Percentiles rank a stretch among this genome's conserved stretches.
Conservation (phyloP, 441 rosid species). For the Rhodomyrtus psidioides region DNA sequence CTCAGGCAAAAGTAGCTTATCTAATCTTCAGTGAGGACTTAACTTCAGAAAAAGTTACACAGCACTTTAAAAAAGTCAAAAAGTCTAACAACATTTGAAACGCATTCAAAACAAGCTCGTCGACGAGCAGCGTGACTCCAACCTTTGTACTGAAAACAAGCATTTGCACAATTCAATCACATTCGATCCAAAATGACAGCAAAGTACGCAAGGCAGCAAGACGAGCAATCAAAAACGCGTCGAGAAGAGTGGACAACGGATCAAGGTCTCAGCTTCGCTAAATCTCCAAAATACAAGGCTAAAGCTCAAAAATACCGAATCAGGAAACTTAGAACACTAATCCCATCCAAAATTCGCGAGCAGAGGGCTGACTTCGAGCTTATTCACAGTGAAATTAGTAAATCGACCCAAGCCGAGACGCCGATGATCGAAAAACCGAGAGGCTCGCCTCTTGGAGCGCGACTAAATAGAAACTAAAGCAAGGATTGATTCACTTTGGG, state of each 20-base stretch:
- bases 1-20: not conserved
- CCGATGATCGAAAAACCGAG: slow-evolving; percentile 9
- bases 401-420: slow-evolving; percentile 9
- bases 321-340: slow-evolving; percentile 17
- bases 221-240: slow-evolving; percentile 7
- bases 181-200: slow-evolving; percentile 9
- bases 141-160: not conserved
- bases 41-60: not conserved
- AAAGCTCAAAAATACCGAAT: slow-evolving; percentile 29
- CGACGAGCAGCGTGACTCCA: not conserved
- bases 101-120: slow-evolving; percentile 9
- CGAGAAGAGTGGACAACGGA: slow-evolving; percentile 37
- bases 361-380: slow-evolving; percentile 11
- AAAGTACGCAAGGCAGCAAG: slow-evolving; percentile 4
- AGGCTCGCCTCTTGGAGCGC: slow-evolving; percentile 14
- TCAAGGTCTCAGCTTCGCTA: slow-evolving; percentile 25
- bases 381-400: not conserved
- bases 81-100: not conserved
- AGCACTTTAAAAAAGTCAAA: not conserved
- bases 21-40: not conserved
- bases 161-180: not conserved
- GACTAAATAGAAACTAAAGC: slow-evolving; percentile 1
- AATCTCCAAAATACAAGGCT: slow-evolving; percentile 23
- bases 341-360: slow-evolving; percentile 23
- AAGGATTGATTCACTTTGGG: slow-evolving; percentile 17